Evolutionary conservation across 257 asterid genomes (phyloP), one percentile per base, ranked within the genome.

Genomic region (Hygrophila difformis): DNA sequence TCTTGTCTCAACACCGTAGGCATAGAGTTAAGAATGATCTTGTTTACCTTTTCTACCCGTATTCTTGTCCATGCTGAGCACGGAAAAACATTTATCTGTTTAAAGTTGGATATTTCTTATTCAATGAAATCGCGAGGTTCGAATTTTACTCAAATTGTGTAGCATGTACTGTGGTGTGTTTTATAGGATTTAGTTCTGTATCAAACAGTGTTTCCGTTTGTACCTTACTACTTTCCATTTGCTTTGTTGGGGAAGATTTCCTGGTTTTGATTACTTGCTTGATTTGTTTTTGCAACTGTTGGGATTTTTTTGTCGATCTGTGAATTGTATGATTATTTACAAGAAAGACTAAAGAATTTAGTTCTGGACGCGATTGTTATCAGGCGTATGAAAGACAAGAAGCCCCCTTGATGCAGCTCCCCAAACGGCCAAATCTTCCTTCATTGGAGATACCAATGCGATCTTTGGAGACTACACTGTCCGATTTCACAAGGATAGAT

Each of bases 371-470:
- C 41, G 31, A 56, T 50, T 61, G 44, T 20, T 38, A 44, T 53
- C 68, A 78, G 94, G 64, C 59, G 47, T 70, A 51, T 18, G 97
- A 78, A 64, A 67, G 68, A 55, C 92, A 76, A 68, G 89, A 76
- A 67, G 65, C 66, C 60, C 62, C 78, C 65, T 67, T 81, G 57
- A 57, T 78, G 82, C 80, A 65, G 52, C 58, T 82, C 17, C 58
- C 84, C 17, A 71, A 79, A 60, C 74, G 84, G 61, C 94, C 94
- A 51, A 77, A 64, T 34, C 82, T 88, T 39, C 55, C 87, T 13
- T 72, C 91, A 7, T 61, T 89, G 69, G 91, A 89, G 54, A 77
- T 89, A 56, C 96, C 96, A 0, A 74, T 38, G 39, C 65, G 95
- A 61, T 76, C 94, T 11, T 49, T 85, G 37, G 93, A 79, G 33